These are phyloP conservation scores for Microbotryomycetes sp. DNA, from an alignment of 1,284 basidiomycete genomes.

Conservation along the genomic window DNA sequence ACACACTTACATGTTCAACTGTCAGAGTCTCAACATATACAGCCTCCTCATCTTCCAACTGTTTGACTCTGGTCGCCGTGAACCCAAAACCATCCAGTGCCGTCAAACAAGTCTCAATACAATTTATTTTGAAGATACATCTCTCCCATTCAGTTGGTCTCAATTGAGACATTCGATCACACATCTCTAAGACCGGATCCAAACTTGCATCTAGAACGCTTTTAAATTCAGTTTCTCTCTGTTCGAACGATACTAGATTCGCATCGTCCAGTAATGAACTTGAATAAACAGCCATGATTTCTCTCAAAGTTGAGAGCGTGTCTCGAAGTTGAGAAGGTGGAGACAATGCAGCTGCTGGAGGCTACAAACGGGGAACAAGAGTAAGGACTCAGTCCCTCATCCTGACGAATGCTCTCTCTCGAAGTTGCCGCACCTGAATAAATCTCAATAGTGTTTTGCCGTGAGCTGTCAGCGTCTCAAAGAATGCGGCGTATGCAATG, in stretches of 20 bases:
- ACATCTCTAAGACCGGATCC: slow-evolving; percentile 74
- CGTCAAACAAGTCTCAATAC: slow-evolving; percentile 69
- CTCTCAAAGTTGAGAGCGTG: slow-evolving; percentile 70
- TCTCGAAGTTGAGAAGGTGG: slow-evolving; percentile 73
- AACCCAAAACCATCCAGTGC: slow-evolving; percentile 49
- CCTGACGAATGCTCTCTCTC: no score
- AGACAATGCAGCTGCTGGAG: slow-evolving; percentile 66
- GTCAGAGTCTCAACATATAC: slow-evolving; percentile 59
- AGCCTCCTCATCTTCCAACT: slow-evolving; percentile 59
- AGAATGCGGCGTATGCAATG: slow-evolving; percentile 72
- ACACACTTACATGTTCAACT: slow-evolving; percentile 72
- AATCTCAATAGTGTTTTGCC: slow-evolving; percentile 66
- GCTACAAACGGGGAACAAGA: slow-evolving; percentile 46
- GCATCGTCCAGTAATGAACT: slow-evolving; percentile 63
- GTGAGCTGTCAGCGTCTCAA: slow-evolving; percentile 74
- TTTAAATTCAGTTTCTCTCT: slow-evolving; percentile 54
- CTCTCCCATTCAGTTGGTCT: slow-evolving; percentile 59
- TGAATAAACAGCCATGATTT: slow-evolving; percentile 81
- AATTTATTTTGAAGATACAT: slow-evolving; percentile 75
- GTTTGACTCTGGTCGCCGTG: slow-evolving; percentile 56
- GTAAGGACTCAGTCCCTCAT: background rate
- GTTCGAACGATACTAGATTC: slow-evolving; percentile 36
- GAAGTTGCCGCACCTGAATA: slow-evolving; percentile 54
- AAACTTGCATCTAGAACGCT: slow-evolving; percentile 72
- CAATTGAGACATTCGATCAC: slow-evolving; percentile 60